Conservation (phyloP, 2,329 filamentous ascomycete genomes). For the Basipetospora chlamydospora region DNA sequence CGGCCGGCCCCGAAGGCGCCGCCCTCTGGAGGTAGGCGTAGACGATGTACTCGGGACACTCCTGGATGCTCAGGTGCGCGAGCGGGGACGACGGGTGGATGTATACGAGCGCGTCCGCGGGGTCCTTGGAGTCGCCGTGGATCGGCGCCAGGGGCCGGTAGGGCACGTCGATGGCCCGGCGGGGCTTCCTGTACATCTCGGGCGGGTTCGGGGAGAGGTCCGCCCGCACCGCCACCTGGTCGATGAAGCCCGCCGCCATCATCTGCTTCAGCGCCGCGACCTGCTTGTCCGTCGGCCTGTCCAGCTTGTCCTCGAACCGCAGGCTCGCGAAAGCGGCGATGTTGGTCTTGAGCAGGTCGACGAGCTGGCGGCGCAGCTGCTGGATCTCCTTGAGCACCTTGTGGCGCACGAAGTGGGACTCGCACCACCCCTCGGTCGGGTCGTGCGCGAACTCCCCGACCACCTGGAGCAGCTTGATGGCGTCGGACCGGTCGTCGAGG, state of each 20-base stretch:
- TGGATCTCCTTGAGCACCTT: conserved; percentile 80
- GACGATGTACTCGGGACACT: conserved; percentile 76
- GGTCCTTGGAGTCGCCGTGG: conserved; percentile 18
- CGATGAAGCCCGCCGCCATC: conserved; percentile 80
- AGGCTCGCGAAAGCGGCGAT: conserved; percentile 32
- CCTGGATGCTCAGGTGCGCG: conserved; percentile 49
- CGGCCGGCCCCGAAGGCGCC: conserved; percentile 28
- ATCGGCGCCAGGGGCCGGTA: conserved; percentile 76
- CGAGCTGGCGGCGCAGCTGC: conserved; percentile 72
- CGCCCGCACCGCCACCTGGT: conserved; percentile 83
- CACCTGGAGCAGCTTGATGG: conserved; percentile 77
- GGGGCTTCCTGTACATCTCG: conserved; percentile 52
- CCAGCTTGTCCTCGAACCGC: conserved; percentile 39
- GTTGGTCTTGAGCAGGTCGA: conserved; percentile 62
- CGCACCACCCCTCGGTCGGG: conserved; percentile 59
- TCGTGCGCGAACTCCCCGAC: conserved; percentile 77
- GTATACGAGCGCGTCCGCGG: conserved; percentile 51
- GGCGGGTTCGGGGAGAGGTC: conserved; percentile 68
- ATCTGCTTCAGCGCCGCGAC: conserved; percentile 79
- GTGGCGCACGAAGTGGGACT: conserved; percentile 67
- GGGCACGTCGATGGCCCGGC: conserved; percentile 79
- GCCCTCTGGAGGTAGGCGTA: conserved; percentile 74
- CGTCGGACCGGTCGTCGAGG: conserved; percentile 72
- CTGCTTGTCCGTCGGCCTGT: conserved; percentile 49
- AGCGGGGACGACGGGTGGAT: conserved; percentile 78